Base-by-base conservation (phyloP, 208 protist genomes). In the Acanthamoeba polyphaga region DNA sequence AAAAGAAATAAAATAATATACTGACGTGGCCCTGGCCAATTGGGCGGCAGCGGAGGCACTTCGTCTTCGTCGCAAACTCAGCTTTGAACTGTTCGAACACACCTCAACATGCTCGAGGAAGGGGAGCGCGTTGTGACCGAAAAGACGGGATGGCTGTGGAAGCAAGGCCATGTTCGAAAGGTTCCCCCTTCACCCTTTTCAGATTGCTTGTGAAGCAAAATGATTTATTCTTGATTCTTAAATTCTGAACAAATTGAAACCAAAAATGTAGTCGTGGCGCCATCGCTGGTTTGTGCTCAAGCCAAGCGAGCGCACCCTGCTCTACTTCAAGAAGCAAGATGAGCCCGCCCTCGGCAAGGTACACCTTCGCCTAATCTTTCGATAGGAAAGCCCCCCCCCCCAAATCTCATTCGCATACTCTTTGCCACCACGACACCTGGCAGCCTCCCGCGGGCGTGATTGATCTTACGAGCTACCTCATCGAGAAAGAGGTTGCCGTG, bases 81-180 rank as follows among this genome's bases (percentile, higher is more conserved):
- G 34, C 34, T 46, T 46, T 46, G 43, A 51, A 60, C 55, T 60
- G 13, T 17, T 22, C 55, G 55, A 10, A 8, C 19, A 24, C 13
- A 58, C 1, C 15, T 4, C 15, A 58, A 58, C 55, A 60, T 60
- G 55, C 55, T 17, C 19, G 60, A 66, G 24, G 34, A 34, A 34
- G 60, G 60, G 24, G 60, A 66, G 60, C 19, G 60, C 0, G 60
- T 66, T 10, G 22, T 34, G 29, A 29, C 66, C 8, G 74, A 84
- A 22, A 84, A 84, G 22, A 84, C 74, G 46, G 74, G 74, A 43
- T 84, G 74, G 74, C 55, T 84, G 74, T 84, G 74, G 74, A 84
- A 84, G 74, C 38, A 84, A 43, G 74, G 74, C 19, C 74, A 84
- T n/a, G 74, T 84, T 6, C 4, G 74, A n/a, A 84, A 84, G 74